Evolutionary conservation across 768 basidiomycete genomes (phyloP), one percentile per base, ranked within the genome.

Genomic region (Dacryopinax primogenitus): DNA sequence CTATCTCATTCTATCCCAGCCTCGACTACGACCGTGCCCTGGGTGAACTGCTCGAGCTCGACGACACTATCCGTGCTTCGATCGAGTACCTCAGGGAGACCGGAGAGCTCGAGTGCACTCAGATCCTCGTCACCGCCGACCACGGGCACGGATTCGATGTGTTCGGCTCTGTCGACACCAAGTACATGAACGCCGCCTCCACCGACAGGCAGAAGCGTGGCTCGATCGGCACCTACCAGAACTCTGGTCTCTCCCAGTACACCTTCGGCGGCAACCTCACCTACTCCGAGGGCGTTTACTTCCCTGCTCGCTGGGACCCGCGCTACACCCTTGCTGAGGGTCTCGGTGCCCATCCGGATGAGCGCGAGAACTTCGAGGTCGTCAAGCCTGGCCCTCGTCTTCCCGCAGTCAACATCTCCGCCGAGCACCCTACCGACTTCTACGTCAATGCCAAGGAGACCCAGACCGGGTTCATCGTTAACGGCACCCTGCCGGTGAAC

Each of bases 221-320:
- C 33, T 76, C 77, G 28, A 65, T 77, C 37, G 77, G 77, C 11
- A 72, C 69, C 9, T 76, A 76, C 69, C 65, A 63, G 64, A 63
- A 74, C 23, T 72, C 70, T 13, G 75, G 77, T 37, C 69, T 77
- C 0, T 74, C 73, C 3, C 75, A 68, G 3, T 77, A 77, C 70
- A 67, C 69, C 39, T 75, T 77, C 26, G 70, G 71, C 6, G 68
- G 70, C 39, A 74, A 74, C 69, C 63, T 72, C 36, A 70, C 71
- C n/a, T 65, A 69, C 33, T 63, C 67, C 18, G 67, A 73, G 21
- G 73, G 74, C 4, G 28, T 63, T 12, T 71, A 72, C 32, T 76
- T 74, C 72, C 76, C 76, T 16, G 75, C 75, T 44, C 69, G 71
- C n/a, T 77, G 76, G 76, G 70, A 72, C 36, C 75, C 76, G n/a